Conservation (phyloP, 345 rosid species). For the Murraya paniculata region DNA sequence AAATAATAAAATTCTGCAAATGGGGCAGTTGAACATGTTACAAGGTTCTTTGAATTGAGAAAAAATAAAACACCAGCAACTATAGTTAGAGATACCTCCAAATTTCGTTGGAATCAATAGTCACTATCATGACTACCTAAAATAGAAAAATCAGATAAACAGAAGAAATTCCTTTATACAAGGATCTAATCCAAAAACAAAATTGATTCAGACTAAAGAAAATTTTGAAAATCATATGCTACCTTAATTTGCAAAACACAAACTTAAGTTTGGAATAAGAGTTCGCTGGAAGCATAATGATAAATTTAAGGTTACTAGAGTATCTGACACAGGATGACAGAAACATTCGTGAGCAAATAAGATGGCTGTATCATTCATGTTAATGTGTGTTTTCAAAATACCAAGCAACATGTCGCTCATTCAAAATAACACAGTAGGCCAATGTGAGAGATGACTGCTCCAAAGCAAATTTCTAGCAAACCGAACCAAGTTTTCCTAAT, state of each 20-base stretch:
- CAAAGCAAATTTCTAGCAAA: background rate
- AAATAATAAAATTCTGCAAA: background rate
- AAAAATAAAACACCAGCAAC: background rate
- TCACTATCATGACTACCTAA: background rate
- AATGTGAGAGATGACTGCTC: conserved; percentile 1
- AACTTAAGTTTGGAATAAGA: background rate
- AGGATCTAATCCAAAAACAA: background rate
- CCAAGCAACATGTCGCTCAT: background rate
- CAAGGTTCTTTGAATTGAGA: background rate
- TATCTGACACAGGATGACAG: background rate
- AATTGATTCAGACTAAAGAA: background rate
- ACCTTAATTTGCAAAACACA: background rate
- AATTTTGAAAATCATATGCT: background rate
- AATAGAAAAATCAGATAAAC: background rate
- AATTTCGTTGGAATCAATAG: background rate
- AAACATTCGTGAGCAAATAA: background rate
- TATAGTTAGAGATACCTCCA: background rate
- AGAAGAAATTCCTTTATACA: background rate
- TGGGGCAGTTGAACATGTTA: background rate
- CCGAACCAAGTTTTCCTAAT: background rate
- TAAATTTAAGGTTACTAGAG: background rate
- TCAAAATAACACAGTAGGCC: background rate
- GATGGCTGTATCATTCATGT: background rate
- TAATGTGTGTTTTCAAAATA: background rate
- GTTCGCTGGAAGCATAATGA: background rate